Evolutionary conservation across 257 asterid species (phyloP), one percentile per base, ranked within the genome.

Genomic region (Cordia subcordata): DNA sequence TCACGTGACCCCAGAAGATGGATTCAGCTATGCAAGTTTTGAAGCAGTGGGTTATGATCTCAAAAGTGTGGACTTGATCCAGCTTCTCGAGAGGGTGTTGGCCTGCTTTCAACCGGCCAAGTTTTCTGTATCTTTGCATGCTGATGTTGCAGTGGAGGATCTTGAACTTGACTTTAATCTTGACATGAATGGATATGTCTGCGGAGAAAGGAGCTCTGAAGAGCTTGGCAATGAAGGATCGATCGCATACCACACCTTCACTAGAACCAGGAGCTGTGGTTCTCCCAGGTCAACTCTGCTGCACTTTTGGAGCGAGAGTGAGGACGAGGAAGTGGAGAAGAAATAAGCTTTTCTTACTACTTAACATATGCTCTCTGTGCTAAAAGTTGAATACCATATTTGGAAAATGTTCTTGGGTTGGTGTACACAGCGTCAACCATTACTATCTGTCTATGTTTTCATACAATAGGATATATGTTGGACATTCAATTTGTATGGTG

Each of bases 21-120:
- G 94, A 11, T 88, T 88, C 81, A 88, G 95, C 76, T 88, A 88
- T 40, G 95, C 95, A 4, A 88, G 96, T 33, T 85, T 88, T 39
- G 96, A 88, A 65, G 75, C 94, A 1, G 85, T 77, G 19, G 96
- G 95, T 10, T 88, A 88, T 56, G 85, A 83, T 56, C 80, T 88
- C 33, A 76, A 68, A 42, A 62, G 10, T 12, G 14, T 70, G 12
- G 79, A 79, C 58, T 39, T 85, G 79, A n/a, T 51, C 38, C 59
- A 33, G 0, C 72, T 88, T 4, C 27, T 88, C 19, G 83, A 83
- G 77, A 80, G 95, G 71, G 96, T 88, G 54, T 42, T 88, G 74
- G 81, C 65, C 45, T 88, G 96, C 77, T 88, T 88, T 77, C 49
- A 71, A 57, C 93, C 95, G 3, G 78, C 77, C 10, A 82, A 82